Evolutionary conservation across 2,329 filamentous ascomycete species (phyloP), one percentile per base, ranked within the genome.

Genomic region (Colletotrichum tropicale): DNA sequence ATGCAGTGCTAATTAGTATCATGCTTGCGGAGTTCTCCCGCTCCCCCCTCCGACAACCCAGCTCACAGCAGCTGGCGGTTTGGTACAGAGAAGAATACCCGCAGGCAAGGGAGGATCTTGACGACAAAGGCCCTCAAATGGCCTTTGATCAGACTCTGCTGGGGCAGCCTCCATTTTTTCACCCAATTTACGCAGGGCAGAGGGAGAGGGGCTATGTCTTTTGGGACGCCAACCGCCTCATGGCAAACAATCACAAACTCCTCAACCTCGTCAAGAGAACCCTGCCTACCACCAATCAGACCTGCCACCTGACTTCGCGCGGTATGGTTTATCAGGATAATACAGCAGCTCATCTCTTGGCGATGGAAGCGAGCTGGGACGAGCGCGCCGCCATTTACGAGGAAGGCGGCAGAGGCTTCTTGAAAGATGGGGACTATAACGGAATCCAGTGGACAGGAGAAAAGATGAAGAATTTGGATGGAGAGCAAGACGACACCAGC

Each of bases 221-320:
- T 60, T 60, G 56, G 56, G 24, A 60, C 8, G 56, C 56, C 16
- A 60, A 60, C 24, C 56, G 56, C 28, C 56, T 32, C 5, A 60
- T 52, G 43, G 38, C 9, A n/a, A 7, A 48, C 6, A n/a, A 48
- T 7, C 3, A 12, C 38, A 48, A 52, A 52, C 43, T 52, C 43
- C 43, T 52, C 43, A 52, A 21, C n/a, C 2, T 24, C 43, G 10
- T 52, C n/a, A 52, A 24, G n/a, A 52, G 43, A 52, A 21, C 43
- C 1, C 10, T 24, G 43, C 43, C 43, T 0, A 3, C 43, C 4
- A 52, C 43, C n/a, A 52, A 24, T 52, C 43, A 52, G 43, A 52
- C n/a, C n/a, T 21, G 3, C n/a, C 12, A 52, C 2, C 0, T 21
- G 1, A 21, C 6, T 13, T 52, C 43, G 6, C 1, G 0, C n/a